Evolutionary conservation across 2,329 filamentous ascomycete genomes (phyloP).

Genomic region (Phialophora tarda): DNA sequence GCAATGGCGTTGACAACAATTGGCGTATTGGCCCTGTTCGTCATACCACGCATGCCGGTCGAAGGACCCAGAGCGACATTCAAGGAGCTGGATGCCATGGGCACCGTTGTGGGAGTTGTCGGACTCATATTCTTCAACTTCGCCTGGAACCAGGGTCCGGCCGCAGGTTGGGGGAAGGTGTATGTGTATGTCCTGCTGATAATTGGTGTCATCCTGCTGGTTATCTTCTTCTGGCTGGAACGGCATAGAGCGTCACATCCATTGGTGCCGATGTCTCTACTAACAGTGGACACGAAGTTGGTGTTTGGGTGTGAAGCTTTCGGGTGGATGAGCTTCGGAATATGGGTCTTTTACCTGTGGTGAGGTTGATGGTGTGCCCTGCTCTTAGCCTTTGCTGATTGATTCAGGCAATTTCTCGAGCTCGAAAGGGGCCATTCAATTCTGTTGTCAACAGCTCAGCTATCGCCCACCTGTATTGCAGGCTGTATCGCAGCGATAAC

Average conservation of each 20-base stretch:
- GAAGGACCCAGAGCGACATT: neutral
- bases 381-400: neutral
- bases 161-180: neutral
- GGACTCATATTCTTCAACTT: neutral
- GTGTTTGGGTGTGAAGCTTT: constrained; percentile 49
- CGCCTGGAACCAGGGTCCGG: neutral
- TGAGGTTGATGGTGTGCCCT: constrained; percentile 6
- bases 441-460: constrained; percentile 33
- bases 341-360: constrained; percentile 52
- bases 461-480: constrained; percentile 40
- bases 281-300: constrained; percentile 41
- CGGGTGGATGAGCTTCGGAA: constrained; percentile 50
- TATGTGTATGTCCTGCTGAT: neutral
- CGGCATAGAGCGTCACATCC: neutral
- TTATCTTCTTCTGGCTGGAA: neutral
- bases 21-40: constrained; percentile 19
- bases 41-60: neutral
- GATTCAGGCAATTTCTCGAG: constrained; percentile 41
- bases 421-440: constrained; percentile 39
- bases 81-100: neutral
- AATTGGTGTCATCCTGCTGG: neutral
- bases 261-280: constrained; percentile 14
- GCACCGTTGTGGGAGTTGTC: neutral
- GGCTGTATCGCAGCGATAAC: constrained; percentile 44
- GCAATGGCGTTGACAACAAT: constrained; percentile 49